Conservation (phyloP, 1,139 yeast genomes). For the Meyerozyma elateridarum region DNA sequence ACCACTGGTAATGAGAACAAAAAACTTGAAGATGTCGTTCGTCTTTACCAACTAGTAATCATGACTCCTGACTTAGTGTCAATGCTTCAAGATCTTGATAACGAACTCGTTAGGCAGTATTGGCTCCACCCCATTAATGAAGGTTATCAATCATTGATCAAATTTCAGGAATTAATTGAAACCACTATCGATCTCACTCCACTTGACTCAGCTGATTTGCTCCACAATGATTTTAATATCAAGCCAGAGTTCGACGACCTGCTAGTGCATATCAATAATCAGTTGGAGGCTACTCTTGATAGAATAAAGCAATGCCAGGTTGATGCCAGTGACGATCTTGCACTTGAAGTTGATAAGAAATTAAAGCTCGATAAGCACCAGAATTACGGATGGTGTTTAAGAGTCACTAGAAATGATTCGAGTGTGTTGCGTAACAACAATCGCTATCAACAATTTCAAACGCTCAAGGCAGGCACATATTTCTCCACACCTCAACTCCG, state of each 20-base stretch:
- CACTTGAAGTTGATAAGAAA: constrained; percentile 80
- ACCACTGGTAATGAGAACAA: constrained; percentile 35
- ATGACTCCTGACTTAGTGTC: constrained; percentile 65
- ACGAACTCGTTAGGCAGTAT: constrained; percentile 35
- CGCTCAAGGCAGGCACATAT: constrained; percentile 91
- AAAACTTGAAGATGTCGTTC: constrained; percentile 81
- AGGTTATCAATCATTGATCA: constrained; percentile 48
- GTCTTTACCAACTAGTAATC: constrained; percentile 75
- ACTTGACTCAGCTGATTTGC: constrained; percentile 47
- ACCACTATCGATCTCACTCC: constrained; percentile 87
- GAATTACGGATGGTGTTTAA: constrained; percentile 88
- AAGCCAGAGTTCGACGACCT: constrained; percentile 87
- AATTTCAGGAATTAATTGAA: constrained; percentile 82
- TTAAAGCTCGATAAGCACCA: constrained; percentile 83
- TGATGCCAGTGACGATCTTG: constrained; percentile 67
- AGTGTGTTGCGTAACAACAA: constrained; percentile 60
- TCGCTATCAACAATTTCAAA: constrained; percentile 72
- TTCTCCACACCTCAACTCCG: constrained; percentile 71
- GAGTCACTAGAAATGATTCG: constrained; percentile 88
- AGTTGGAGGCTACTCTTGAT: constrained; percentile 50
- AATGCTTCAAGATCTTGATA: constrained; percentile 35
- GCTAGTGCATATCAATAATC: constrained; percentile 53
- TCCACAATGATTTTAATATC: constrained; percentile 66
- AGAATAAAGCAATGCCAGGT: constrained; percentile 59
- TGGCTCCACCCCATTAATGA: constrained; percentile 60